A percentile compares a stretch with the other conserved stretches of the same genome.
These are phyloP conservation scores for Cephaloascus fragrans DNA, from an alignment of 805 yeast species.

Conservation along the genomic window DNA sequence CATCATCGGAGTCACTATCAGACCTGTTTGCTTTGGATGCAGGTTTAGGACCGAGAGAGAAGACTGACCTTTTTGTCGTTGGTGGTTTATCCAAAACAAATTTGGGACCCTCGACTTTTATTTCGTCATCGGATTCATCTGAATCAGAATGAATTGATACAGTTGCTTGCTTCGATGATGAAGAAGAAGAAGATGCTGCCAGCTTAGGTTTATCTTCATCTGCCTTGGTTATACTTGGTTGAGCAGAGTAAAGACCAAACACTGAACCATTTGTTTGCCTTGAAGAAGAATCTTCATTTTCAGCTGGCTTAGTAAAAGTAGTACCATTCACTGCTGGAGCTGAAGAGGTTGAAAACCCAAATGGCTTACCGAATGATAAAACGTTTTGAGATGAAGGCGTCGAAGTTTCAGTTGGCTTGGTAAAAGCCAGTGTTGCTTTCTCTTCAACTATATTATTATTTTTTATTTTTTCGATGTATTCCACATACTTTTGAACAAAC, in stretches of 20 bases:
- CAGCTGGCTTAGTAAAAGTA: constrained; percentile 2
- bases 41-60: constrained; percentile 24
- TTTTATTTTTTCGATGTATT: constrained; percentile 34
- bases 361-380: not conserved
- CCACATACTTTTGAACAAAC: constrained; percentile 47
- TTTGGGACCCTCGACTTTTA: constrained; percentile 24
- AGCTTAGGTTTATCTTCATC: not conserved
- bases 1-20: constrained; percentile 49
- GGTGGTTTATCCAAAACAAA: constrained; percentile 19
- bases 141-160: constrained; percentile 11
- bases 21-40: constrained; percentile 14
- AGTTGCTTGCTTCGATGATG: not conserved
- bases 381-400: constrained; percentile 1
- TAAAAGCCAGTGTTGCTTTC: too few species aligned
- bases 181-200: too few species aligned
- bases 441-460: constrained; percentile 9
- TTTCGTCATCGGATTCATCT: constrained; percentile 16
- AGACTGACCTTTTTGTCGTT: constrained; percentile 23
- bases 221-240: not conserved
- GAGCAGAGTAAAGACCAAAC: too few species aligned
- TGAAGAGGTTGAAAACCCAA: constrained; percentile 5
- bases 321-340: constrained; percentile 1
- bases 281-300: too few species aligned
- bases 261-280: not conserved
- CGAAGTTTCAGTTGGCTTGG: constrained; percentile 1